Evolutionary conservation across 805 yeast species (phyloP), one percentile per base, ranked within the genome.

Genomic region (Metschnikowia shivogae): DNA sequence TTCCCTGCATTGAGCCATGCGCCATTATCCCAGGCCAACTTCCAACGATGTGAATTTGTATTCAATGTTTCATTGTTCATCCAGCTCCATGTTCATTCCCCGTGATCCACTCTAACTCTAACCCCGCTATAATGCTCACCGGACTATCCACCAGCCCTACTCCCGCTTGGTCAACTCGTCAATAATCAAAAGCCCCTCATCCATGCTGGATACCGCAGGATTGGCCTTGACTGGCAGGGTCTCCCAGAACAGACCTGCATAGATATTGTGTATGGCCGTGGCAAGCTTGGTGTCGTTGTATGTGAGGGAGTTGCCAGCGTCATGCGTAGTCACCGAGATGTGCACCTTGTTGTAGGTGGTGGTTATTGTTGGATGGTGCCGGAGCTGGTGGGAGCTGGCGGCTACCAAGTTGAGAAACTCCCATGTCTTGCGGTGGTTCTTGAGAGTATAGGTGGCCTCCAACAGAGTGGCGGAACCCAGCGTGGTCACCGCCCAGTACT

Each of bases 331-430:
- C 32, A 84, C 59, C 22, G 68, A 65, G 3, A 86, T 48, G 12
- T 68, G 64, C 1, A 84, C 85, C 27, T 67, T 64, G 49, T 80
- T 86, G 56, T 84, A 86, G 0, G 80, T 74, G 3, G 84, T 84
- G 0, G 68, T 70, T 10, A 86, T 77, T 0, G 81, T 80, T 0
- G 93, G 92, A 59, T 86, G 95, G 55, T 86, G 92, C 4, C 80
- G 83, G 56, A 65, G 60, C 1, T 71, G 54, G 56, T 83, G 85
- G 0, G 86, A 73, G 42, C 80, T 63, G 63, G 76, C 61, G 1
- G 87, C 75, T 1, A 85, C 73, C 37, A 72, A 70, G 24, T 77
- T 81, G 14, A 86, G 62, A 55, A 84, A 83, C 8, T 77, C 66
- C 89, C 90, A 83, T 0, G 92, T 82, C 34, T 73, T 73, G 47